Base-by-base conservation (phyloP, 805 yeast species). In the Saturnispora zaruensis region DNA sequence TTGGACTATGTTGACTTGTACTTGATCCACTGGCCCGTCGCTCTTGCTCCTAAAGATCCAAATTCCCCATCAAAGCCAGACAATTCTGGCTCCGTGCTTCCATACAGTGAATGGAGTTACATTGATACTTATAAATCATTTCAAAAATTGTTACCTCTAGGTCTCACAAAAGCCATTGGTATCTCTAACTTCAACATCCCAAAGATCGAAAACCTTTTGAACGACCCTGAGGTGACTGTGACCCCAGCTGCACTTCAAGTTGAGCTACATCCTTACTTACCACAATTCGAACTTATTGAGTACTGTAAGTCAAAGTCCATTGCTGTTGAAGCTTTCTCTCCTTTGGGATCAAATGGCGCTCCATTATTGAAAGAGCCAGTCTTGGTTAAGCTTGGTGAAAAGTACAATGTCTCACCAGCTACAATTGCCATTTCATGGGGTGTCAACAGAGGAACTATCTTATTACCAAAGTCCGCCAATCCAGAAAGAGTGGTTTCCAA, bases 191-290 rank as follows among this genome's bases (percentile, higher is more conserved):
- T 81, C 64, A 75, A 85, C 6, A 65, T 75, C 24, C 70, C 70
- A 49, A 77, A 79, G 57, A 62, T 84, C 53, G 67, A 78, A 53
- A 72, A 66, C 47, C 66, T 87, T 48, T 70, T 84, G 45, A 65
- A 65, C n/a, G 68, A 58, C 42, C 74, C 78, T 33, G 72, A 70
- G 41, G 75, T 74, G 47, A 74, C 66, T 30, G 63, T 77, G 45
- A 74, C 72, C 28, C 96, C 95, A 9, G 88, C 79, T 9, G 78
- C 73, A 41, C 79, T 82, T 67, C 95, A 87, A 71, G 73, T 85
- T 52, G 95, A 87, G 69, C 66, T 79, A 37, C 95, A 87, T 65
- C 88, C 90, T 44, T 74, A 74, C 54, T 71, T 83, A 51, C 86
- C 86, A 43, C 91, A 86, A 63, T 70, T 65, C 6, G 81, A 81